These are phyloP conservation scores for Patellifolia procumbens DNA, from an alignment of 179 eudicot genomes.

Conservation along the genomic window DNA sequence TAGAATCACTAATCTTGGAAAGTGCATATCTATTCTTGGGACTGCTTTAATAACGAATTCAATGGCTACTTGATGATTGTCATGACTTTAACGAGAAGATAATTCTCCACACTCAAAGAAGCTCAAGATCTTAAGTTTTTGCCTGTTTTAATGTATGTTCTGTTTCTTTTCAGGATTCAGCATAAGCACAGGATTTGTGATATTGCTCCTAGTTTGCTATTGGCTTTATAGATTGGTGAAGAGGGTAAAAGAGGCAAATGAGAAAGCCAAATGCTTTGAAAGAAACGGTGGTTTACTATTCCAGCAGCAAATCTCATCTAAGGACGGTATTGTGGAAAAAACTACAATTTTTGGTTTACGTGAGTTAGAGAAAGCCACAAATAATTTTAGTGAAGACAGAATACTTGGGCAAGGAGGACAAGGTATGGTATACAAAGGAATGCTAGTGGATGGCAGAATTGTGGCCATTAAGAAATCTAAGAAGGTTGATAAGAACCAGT, in stretches of 20 bases:
- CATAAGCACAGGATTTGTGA: background rate
- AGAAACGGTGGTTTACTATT: slow-evolving; percentile 26
- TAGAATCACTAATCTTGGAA: no score
- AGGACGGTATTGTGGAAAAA: slow-evolving; percentile 22
- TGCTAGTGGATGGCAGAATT: slow-evolving; percentile 30
- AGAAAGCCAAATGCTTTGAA: slow-evolving; percentile 16
- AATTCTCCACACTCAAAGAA: no score
- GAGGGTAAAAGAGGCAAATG: slow-evolving; percentile 3
- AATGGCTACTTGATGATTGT: no score
- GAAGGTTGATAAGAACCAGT: slow-evolving; percentile 25
- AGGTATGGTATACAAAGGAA: slow-evolving; percentile 29
- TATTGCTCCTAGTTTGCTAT: background rate
- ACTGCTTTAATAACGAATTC: no score
- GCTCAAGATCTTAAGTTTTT: no score
- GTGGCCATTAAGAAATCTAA: slow-evolving; percentile 39
- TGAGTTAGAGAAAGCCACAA: slow-evolving; percentile 25
- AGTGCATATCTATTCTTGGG: no score
- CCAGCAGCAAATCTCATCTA: slow-evolving; percentile 29
- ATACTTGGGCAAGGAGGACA: slow-evolving; percentile 31
- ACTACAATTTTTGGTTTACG: slow-evolving; percentile 29
- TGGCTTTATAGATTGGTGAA: slow-evolving; percentile 7
- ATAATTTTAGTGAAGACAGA: slow-evolving; percentile 22
- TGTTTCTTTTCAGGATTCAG: background rate
- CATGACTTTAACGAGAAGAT: no score
- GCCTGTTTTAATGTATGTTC: background rate